Percentiles rank a stretch among this genome's conserved stretches.
These are phyloP conservation scores for Aureobasidium pullulans DNA, from an alignment of 2,329 filamentous ascomycete species.

Conservation along the genomic window DNA sequence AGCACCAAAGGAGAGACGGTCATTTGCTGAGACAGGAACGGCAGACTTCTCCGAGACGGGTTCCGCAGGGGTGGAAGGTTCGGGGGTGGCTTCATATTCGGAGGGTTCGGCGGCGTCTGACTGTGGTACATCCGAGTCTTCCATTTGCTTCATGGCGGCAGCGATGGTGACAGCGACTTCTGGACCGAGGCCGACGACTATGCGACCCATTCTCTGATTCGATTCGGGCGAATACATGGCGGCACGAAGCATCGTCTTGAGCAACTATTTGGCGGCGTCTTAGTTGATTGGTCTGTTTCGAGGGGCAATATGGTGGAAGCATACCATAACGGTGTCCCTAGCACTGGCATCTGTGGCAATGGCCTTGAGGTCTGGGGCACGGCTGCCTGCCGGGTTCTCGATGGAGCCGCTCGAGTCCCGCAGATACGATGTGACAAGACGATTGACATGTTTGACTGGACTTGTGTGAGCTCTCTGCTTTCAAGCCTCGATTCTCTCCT, in stretches of 20 bases:
- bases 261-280: constrained; percentile 24
- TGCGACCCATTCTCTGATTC: constrained; percentile 40
- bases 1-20: constrained; percentile 12
- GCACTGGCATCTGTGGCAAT: constrained; percentile 39
- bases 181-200: constrained; percentile 31
- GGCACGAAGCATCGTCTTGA: constrained; percentile 42
- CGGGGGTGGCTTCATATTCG: constrained; percentile 18
- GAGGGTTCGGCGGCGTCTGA: constrained; percentile 24
- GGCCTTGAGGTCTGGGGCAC: constrained; percentile 40
- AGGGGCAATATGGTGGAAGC: neutral
- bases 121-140: constrained; percentile 17
- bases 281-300: neutral
- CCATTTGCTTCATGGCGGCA: constrained; percentile 33
- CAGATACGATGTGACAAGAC: constrained; percentile 41
- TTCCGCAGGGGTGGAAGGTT: constrained; percentile 15
- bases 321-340: constrained; percentile 29
- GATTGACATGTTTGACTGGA: constrained; percentile 41
- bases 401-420: constrained; percentile 36
- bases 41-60: neutral
- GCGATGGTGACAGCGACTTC: constrained; percentile 32
- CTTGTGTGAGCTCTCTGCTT: neutral
- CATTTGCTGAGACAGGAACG: neutral
- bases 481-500: neutral
- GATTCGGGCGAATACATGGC: constrained; percentile 41
- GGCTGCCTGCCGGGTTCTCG: constrained; percentile 32